Evolutionary conservation across 257 asterid species (phyloP).

Genomic region (Eustoma russellianum): DNA sequence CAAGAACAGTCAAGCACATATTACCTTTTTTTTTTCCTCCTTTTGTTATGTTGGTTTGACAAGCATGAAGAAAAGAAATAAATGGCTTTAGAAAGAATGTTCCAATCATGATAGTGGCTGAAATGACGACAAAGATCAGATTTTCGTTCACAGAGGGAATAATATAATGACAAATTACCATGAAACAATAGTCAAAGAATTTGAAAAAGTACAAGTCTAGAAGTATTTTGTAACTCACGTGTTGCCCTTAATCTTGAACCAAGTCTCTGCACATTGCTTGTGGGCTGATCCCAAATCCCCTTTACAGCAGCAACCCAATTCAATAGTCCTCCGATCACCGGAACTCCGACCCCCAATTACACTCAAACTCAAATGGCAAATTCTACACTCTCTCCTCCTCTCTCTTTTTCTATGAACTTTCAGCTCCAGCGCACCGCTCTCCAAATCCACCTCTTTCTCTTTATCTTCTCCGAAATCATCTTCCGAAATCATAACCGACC

Average conservation of each 20-base stretch:
- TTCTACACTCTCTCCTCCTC: slow-evolving; percentile 30
- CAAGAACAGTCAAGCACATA: no score
- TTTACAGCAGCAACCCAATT: slow-evolving; percentile 44
- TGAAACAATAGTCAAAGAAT: no score
- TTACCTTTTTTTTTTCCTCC: no score
- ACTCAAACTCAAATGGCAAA: slow-evolving; percentile 41
- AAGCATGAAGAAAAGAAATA: no score
- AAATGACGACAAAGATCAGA: no score
- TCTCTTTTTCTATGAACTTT: slow-evolving; percentile 19
- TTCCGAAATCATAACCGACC: slow-evolving; percentile 13
- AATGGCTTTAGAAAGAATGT: no score
- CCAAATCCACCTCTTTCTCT: slow-evolving; percentile 33
- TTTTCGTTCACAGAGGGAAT: no score
- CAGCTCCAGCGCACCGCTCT: slow-evolving; percentile 35
- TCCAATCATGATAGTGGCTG: no score
- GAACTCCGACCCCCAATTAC: slow-evolving; percentile 15
- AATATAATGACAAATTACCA: no score
- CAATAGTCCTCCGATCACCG: slow-evolving; percentile 28
- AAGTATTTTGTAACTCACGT: slow-evolving; percentile 24
- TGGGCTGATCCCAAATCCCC: slow-evolving; percentile 53
- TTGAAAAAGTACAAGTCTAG: not conserved
- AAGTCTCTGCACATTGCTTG: slow-evolving; percentile 45
- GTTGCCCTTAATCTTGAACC: slow-evolving; percentile 47
- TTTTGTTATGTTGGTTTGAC: no score
- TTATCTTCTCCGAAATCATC: slow-evolving; percentile 1